Evolutionary conservation across 768 basidiomycete species (phyloP).

Genomic region (Collybia sp.): DNA sequence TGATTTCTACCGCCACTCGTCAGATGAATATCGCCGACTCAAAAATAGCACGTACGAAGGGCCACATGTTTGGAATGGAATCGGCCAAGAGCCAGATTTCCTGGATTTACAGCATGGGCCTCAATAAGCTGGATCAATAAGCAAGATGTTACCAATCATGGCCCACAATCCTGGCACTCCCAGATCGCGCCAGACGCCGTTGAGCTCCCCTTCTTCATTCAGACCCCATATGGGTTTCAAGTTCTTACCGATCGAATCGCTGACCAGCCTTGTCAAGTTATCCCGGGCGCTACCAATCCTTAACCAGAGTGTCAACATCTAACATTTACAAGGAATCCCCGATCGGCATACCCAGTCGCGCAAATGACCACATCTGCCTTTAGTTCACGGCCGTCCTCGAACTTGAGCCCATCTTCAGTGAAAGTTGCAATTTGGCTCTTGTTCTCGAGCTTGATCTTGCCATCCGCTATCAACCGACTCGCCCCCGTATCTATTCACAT

Average conservation of each 20-base stretch:
- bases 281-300: constrained; percentile 42
- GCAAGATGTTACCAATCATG: constrained; percentile 42
- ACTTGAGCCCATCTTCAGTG: not conserved
- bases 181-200: constrained; percentile 43
- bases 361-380: not conserved
- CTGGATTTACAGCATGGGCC: not conserved
- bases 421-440: not conserved
- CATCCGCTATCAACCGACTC: not conserved
- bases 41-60: not conserved
- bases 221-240: constrained; percentile 62
- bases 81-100: not conserved
- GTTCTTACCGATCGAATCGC: constrained; percentile 35
- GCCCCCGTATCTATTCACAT: not conserved
- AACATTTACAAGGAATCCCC: too few relatives aligned
- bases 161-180: constrained; percentile 53
- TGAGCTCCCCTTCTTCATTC: constrained; percentile 58
- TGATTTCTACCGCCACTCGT: not conserved
- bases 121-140: not conserved
- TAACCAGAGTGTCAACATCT: not conserved
- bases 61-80: not conserved
- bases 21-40: not conserved
- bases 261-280: constrained; percentile 38
- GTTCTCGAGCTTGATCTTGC: not conserved
- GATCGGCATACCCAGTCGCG: not conserved
- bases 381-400: not conserved